Evolutionary conservation across 352 stramenopile species (phyloP), one percentile per base, ranked within the genome.

Genomic region (Aphanomyces astaci): DNA sequence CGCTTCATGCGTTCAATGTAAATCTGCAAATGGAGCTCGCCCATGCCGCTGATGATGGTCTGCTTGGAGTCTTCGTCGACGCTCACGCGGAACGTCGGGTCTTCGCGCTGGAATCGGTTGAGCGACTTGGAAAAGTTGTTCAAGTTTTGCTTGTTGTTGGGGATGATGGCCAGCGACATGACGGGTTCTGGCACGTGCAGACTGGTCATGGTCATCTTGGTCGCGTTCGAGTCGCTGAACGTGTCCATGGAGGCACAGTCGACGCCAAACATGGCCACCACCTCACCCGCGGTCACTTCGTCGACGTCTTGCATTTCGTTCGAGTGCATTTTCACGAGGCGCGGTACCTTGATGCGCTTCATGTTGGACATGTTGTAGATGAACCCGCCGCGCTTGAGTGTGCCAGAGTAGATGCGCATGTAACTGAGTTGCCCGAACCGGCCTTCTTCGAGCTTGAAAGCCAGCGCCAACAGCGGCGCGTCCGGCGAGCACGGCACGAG

Each of bases 261-360:
- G 32, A 99, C 88, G 63, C 97, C 97, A 75, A 99, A 99, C 90
- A 99, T 99, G 60, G 97, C 96, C 7, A 97, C 93, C 55, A 99
- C 97, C 75, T 99, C 97, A 57, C 97, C 97, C 43, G 95, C 86
- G 33, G 84, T 77, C 46, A 96, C 96, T 72, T 94, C 87, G 24
- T 98, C 88, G 53, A 99, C 96, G 71, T 99, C 97, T 84, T 99
- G 91, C 97, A 99, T 99, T 71, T 99, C 97, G 78, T 98, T 96
- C 40, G 95, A 97, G 84, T 99, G 97, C 97, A 99, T 99, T 64
- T 98, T 92, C 59, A 99, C 97, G 46, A 99, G 92, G 32, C 97
- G 89, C 46, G 96, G 90, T 64, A 99, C 84, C 76, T 99, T 98
- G 71, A 98, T 92, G 64, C 81, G 81, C 82, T 94, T 94, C 85